A percentile compares a stretch with the other conserved stretches of the same genome.
Evolutionary conservation across 2,329 filamentous ascomycete species (phyloP).

Genomic region (Hysterium pulicare): DNA sequence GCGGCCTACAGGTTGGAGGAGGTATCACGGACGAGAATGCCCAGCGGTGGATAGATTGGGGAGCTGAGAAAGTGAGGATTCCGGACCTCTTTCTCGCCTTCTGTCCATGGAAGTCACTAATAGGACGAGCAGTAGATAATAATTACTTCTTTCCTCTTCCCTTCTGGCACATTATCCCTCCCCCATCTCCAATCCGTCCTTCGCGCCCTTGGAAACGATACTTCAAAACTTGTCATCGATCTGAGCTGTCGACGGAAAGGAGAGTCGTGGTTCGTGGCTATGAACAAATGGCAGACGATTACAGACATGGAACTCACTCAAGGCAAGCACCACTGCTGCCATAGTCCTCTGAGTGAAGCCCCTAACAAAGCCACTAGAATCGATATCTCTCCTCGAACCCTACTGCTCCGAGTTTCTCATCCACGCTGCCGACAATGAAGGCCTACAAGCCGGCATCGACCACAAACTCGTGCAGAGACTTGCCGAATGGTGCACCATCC

Average conservation of each 20-base stretch:
- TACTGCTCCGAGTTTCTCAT: conserved; percentile 97
- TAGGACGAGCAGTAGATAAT: conserved; percentile 68
- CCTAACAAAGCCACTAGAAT: conserved; percentile 52
- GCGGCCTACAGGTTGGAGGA: conserved; percentile 84
- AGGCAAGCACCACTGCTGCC: conserved; percentile 51
- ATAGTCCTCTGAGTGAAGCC: neutral
- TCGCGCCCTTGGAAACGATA: conserved; percentile 68
- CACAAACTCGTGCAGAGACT: conserved; percentile 74
- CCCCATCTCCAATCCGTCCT: conserved; percentile 72
- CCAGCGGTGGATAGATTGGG: conserved; percentile 76
- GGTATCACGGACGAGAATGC: conserved; percentile 88
- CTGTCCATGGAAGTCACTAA: conserved; percentile 14
- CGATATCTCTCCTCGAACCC: conserved; percentile 75
- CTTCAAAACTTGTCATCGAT: conserved; percentile 83
- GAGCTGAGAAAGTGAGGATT: conserved; percentile 76
- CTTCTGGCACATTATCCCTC: conserved; percentile 75
- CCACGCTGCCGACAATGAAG: conserved; percentile 95
- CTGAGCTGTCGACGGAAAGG: conserved; percentile 80
- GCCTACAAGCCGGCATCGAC: conserved; percentile 86
- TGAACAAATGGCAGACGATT: conserved; percentile 98
- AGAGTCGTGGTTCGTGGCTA: conserved; percentile 89
- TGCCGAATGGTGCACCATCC: conserved; percentile 82
- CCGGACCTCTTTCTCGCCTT: neutral
- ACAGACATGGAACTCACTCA: conserved; percentile 92
- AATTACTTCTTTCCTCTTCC: conserved; percentile 93